Evolutionary conservation across 1,284 basidiomycete species (phyloP).

Genomic region (Trichosporon faecale): DNA sequence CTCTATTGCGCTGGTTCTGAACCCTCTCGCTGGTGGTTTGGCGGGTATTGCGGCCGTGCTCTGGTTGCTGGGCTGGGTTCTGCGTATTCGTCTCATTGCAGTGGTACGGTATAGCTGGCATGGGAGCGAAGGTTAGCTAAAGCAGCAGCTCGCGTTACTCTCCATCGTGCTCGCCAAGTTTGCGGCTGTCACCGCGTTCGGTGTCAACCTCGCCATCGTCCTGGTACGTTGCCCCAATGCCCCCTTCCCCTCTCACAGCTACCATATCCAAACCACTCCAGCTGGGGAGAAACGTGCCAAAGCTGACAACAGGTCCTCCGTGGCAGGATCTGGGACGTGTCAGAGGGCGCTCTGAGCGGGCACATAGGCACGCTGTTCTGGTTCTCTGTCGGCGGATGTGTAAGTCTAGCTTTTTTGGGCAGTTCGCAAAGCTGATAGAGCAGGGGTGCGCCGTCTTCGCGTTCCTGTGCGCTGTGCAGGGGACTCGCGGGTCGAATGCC

Average conservation of each 20-base stretch:
- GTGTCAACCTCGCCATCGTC: slow-evolving; percentile 32
- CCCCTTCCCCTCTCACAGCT: neutral
- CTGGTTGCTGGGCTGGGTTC: slow-evolving; percentile 37
- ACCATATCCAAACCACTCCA: no score
- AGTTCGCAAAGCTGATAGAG: neutral
- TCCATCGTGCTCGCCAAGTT: neutral
- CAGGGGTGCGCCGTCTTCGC: neutral
- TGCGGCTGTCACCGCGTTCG: neutral
- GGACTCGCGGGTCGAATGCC: neutral
- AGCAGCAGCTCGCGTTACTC: neutral
- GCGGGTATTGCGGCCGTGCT: slow-evolving; percentile 35
- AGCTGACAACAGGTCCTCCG: slow-evolving; percentile 27
- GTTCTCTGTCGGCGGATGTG: slow-evolving; percentile 43
- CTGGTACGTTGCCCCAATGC: slow-evolving; percentile 26
- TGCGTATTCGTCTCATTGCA: slow-evolving; percentile 30
- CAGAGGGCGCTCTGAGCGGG: slow-evolving; percentile 28
- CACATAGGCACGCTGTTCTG: slow-evolving; percentile 44
- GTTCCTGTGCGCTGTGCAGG: neutral
- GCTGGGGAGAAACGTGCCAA: no score
- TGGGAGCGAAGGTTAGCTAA: neutral
- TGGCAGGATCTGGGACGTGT: slow-evolving; percentile 29
- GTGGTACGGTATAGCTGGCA: slow-evolving; percentile 30
- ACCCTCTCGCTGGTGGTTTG: slow-evolving; percentile 40
- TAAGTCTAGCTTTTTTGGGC: slow-evolving; percentile 21
- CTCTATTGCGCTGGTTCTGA: slow-evolving; percentile 36